These are phyloP conservation scores for Lactarius vividus DNA, from an alignment of 768 basidiomycete genomes.

Conservation along the genomic window DNA sequence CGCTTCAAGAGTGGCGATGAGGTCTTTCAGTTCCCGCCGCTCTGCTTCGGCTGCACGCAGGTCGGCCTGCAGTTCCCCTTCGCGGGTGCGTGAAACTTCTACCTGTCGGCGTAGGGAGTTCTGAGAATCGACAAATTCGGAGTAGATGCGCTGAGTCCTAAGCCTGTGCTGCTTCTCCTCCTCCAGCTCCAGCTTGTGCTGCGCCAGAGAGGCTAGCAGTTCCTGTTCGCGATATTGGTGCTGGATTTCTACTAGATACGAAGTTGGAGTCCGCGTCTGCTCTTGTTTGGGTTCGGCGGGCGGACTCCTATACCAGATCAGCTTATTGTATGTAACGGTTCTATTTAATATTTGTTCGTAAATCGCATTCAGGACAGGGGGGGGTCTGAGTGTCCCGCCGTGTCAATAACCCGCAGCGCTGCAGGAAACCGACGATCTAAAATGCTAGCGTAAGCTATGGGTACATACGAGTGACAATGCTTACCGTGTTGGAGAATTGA, in stretches of 20 bases:
- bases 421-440: constrained; percentile 9
- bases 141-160: neutral
- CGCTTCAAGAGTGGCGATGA: constrained; percentile 4
- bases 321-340: neutral
- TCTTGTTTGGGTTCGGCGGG: neutral
- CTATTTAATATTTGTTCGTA: constrained; percentile 14
- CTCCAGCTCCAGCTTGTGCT: neutral
- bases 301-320: neutral
- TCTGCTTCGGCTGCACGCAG: constrained; percentile 3
- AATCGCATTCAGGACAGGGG: neutral
- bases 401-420: constrained; percentile 1
- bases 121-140: neutral
- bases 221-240: neutral
- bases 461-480: neutral
- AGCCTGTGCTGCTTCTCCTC: neutral
- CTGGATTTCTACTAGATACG: neutral
- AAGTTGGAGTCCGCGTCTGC: neutral
- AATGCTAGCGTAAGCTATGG: neutral
- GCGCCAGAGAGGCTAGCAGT: neutral
- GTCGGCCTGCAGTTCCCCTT: constrained; percentile 1
- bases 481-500: neutral
- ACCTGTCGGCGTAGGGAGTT: neutral
- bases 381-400: constrained; percentile 4
- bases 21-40: neutral
- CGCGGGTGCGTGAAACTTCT: constrained; percentile 1